Percentiles rank a stretch among this genome's conserved stretches.
Conservation (phyloP, 495 filamentous ascomycete species). For the Choiromyces venosus region DNA sequence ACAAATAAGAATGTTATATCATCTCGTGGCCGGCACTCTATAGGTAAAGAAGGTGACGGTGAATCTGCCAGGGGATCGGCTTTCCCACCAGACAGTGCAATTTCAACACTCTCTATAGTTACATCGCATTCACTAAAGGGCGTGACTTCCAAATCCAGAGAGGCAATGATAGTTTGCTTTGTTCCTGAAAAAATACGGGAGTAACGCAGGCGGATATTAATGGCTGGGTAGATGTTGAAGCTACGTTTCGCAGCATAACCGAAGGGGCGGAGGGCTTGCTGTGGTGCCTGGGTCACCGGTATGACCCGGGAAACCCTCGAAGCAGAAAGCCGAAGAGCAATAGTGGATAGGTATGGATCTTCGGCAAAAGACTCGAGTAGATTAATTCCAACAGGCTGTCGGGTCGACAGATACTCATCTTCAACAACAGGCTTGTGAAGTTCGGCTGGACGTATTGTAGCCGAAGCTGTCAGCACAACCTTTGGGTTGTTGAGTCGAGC, state of each 20-base stretch:
- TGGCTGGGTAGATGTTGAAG: slow-evolving; percentile 68
- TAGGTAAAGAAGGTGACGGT: slow-evolving; percentile 56
- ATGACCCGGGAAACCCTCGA: slow-evolving; percentile 71
- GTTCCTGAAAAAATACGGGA: slow-evolving; percentile 61
- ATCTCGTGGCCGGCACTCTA: slow-evolving; percentile 70
- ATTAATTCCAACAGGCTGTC: slow-evolving; percentile 70
- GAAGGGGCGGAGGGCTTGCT: slow-evolving; percentile 59
- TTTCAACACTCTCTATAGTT: slow-evolving; percentile 59
- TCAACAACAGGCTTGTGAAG: slow-evolving; percentile 48
- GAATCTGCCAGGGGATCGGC: slow-evolving; percentile 62
- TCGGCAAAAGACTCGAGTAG: slow-evolving; percentile 69
- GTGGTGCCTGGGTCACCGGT: slow-evolving; percentile 54
- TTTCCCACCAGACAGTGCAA: slow-evolving; percentile 60
- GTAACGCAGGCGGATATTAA: slow-evolving; percentile 80
- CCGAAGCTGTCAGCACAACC: slow-evolving; percentile 69
- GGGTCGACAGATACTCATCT: slow-evolving; percentile 71
- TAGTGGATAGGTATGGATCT: slow-evolving; percentile 61
- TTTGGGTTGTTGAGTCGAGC: slow-evolving; percentile 72
- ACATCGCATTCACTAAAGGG: slow-evolving; percentile 72
- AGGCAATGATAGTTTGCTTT: slow-evolving; percentile 66
- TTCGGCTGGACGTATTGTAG: slow-evolving; percentile 58
- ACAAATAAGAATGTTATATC: slow-evolving; percentile 81
- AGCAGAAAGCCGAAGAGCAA: slow-evolving; percentile 70
- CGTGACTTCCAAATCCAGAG: slow-evolving; percentile 81
- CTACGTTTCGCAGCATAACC: slow-evolving; percentile 58